These are phyloP conservation scores for Phytophthora syringae DNA, from an alignment of 352 stramenopile genomes.

Conservation along the genomic window DNA sequence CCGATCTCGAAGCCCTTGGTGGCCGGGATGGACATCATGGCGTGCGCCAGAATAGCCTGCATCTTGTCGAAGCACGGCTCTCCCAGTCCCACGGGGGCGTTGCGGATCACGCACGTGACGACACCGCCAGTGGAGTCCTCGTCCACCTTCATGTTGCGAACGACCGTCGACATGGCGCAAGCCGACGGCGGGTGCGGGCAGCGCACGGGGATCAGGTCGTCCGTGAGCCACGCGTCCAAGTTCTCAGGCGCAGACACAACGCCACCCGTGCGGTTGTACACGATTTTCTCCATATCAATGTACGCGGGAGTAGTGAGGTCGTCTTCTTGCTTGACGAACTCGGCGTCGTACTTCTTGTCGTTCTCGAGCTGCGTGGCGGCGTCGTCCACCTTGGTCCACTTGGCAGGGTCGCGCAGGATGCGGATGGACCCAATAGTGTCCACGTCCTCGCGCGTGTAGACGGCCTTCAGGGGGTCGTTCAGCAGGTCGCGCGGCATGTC, in stretches of 20 bases:
- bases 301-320: constrained; percentile 83
- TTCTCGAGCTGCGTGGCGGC: constrained; percentile 58
- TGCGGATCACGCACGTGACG: constrained; percentile 97
- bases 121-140: constrained; percentile 94
- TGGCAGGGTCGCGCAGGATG: constrained; percentile 75
- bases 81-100: constrained; percentile 96
- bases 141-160: constrained; percentile 92
- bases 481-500: constrained; percentile 82
- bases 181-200: constrained; percentile 94
- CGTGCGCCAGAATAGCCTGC: constrained; percentile 98
- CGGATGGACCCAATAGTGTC: constrained; percentile 83
- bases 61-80: constrained; percentile 99
- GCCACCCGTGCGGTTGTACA: constrained; percentile 87
- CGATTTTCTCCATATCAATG: constrained; percentile 93
- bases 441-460: constrained; percentile 87
- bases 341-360: constrained; percentile 74
- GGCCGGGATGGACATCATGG: constrained; percentile 98
- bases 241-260: constrained; percentile 62
- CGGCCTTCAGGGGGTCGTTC: constrained; percentile 65
- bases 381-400: constrained; percentile 59
- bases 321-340: constrained; percentile 69
- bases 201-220: constrained; percentile 91
- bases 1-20: constrained; percentile 99
- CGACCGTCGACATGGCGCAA: constrained; percentile 95
- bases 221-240: constrained; percentile 70